Percentiles rank a stretch among this genome's conserved stretches.
Evolutionary conservation across 1,284 basidiomycete genomes (phyloP).

Genomic region (Caloboletus firmus): DNA sequence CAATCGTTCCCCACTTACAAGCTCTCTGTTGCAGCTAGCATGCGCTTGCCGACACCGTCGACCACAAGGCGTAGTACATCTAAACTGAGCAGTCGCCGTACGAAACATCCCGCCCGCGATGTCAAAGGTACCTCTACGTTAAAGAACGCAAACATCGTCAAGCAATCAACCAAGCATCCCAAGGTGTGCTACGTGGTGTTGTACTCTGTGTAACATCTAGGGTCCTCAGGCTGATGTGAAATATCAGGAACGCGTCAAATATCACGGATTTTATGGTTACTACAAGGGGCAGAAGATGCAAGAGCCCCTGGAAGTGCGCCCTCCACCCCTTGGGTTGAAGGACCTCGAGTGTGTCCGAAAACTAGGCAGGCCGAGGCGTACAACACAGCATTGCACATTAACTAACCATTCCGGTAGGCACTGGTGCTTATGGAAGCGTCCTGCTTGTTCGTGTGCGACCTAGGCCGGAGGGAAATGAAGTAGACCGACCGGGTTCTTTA

Average conservation of each 20-base stretch:
- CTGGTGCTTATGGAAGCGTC: conserved; percentile 43
- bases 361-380: conserved; percentile 34
- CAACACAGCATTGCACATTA: neutral
- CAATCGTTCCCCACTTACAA: neutral
- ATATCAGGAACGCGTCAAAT: conserved; percentile 13
- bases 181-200: conserved; percentile 3
- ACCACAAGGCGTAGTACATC: conserved; percentile 2
- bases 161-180: neutral
- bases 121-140: neutral
- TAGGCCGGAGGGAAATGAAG: conserved; percentile 22
- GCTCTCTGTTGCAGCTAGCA: neutral
- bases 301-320: conserved; percentile 27
- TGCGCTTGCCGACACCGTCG: conserved; percentile 19
- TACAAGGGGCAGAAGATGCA: conserved; percentile 5
- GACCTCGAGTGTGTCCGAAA: conserved; percentile 43
- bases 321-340: conserved; percentile 34
- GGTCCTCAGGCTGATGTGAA: neutral
- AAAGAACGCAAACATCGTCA: conserved; percentile 2
- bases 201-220: neutral
- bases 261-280: conserved; percentile 13
- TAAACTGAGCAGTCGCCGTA: conserved; percentile 4
- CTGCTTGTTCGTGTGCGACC: conserved; percentile 39
- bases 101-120: conserved; percentile 9
- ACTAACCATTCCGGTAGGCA: conserved; percentile 31
- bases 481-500: conserved; percentile 33